Conservation (phyloP, 2,329 filamentous ascomycete species). For the Rutstroemia sp. region DNA sequence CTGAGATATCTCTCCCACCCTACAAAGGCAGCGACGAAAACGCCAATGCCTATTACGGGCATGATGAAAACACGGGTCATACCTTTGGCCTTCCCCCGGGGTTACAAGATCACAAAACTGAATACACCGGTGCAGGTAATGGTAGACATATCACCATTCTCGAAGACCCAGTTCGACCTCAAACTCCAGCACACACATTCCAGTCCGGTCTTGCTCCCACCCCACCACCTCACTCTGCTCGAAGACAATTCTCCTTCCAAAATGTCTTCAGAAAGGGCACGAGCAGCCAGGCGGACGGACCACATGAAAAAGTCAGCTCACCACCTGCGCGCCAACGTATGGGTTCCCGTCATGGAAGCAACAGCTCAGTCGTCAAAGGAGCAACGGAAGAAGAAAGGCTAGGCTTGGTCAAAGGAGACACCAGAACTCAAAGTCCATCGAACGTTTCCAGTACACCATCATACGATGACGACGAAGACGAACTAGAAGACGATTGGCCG, state of each 20-base stretch:
- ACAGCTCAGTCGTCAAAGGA: conserved; percentile 34
- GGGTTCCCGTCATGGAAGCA: conserved; percentile 35
- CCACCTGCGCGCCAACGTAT: conserved; percentile 31
- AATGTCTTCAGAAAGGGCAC: conserved; percentile 55
- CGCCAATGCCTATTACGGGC: conserved; percentile 36
- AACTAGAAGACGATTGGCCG: conserved; percentile 1
- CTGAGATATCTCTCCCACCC: conserved; percentile 47
- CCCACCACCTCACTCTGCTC: conserved; percentile 54
- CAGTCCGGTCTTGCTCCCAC: conserved; percentile 36
- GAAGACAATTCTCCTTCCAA: conserved; percentile 86
- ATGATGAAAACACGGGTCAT: conserved; percentile 28
- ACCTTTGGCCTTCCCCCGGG: conserved; percentile 41
- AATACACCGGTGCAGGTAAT: conserved; percentile 42
- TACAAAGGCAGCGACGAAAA: conserved; percentile 36
- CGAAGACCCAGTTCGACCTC: conserved; percentile 19
- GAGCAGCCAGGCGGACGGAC: conserved; percentile 12
- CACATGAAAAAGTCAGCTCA: conserved; percentile 25
- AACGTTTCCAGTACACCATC: conserved; percentile 13
- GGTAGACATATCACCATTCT: conserved; percentile 42
- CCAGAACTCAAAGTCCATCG: conserved; percentile 18
- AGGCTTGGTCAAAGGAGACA: conserved; percentile 74
- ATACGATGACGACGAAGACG: conserved; percentile 21
- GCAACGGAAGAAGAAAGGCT: conserved; percentile 76
- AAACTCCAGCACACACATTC: conserved; percentile 15
- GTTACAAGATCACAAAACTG: conserved; percentile 35